A percentile compares a stretch with the other conserved stretches of the same genome.
Evolutionary conservation across 2,329 filamentous ascomycete species (phyloP).

Genomic region (Aspergillus tamarii): DNA sequence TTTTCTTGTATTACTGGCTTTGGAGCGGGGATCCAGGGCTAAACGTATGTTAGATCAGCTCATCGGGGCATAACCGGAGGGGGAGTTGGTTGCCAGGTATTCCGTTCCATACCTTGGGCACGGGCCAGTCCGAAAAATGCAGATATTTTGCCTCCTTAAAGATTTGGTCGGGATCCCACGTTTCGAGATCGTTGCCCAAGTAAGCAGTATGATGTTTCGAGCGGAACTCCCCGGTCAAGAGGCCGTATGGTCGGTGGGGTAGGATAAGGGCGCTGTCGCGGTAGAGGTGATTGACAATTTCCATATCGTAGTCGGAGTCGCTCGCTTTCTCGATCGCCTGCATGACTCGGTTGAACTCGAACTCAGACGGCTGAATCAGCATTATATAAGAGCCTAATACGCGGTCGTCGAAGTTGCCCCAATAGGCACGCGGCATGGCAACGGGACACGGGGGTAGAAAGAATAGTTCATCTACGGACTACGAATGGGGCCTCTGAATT

Average conservation of each 20-base stretch:
- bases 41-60: too few species aligned
- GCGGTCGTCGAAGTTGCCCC: conserved; percentile 57
- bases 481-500: too few species aligned
- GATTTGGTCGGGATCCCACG: conserved; percentile 58
- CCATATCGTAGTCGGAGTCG: conserved; percentile 61
- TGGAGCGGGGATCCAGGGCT: too few species aligned
- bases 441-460: conserved; percentile 60
- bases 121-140: conserved; percentile 69
- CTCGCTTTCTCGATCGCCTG: conserved; percentile 32
- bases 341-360: conserved; percentile 51
- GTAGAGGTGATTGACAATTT: conserved; percentile 65
- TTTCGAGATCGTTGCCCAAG: conserved; percentile 51
- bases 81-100: too few species aligned
- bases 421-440: conserved; percentile 70
- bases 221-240: conserved; percentile 64
- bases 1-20: too few species aligned
- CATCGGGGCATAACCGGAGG: too few species aligned
- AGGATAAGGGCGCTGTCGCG: conserved; percentile 57
- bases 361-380: conserved; percentile 57
- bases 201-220: conserved; percentile 50
- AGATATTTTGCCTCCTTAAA: conserved; percentile 63
- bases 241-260: conserved; percentile 61
- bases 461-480: conserved; percentile 69
- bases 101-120: conserved; percentile 29
- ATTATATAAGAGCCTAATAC: conserved; percentile 61